phyloP scores from a whole-genome alignment of 106 monocot species.

The Apostasia ramifera region DNA sequence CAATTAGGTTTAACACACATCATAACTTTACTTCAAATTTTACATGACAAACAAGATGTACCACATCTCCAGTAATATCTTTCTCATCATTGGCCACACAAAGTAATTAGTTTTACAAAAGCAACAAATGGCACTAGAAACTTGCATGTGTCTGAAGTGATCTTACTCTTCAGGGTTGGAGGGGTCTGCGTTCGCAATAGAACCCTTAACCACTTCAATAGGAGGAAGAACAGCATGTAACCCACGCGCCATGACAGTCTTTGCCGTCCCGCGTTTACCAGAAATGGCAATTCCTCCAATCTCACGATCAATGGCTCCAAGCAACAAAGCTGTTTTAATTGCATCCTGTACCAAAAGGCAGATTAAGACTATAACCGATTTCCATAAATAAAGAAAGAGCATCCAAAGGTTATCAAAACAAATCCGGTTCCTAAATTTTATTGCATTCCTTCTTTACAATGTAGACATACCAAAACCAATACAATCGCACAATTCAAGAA shows the following conservation, averaged over 20 bases:
- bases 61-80: too few species aligned
- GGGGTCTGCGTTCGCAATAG: conserved; percentile 88
- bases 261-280: conserved; percentile 93
- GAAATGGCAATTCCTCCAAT: conserved; percentile 97
- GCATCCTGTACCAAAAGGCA: conserved; percentile 55
- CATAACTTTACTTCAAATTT: too few species aligned
- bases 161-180: conserved; percentile 73
- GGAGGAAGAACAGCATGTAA: conserved; percentile 96
- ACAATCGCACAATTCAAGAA: too few species aligned
- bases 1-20: too few species aligned
- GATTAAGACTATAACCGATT: neutral
- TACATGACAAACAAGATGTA: too few species aligned
- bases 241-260: conserved; percentile 98
- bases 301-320: conserved; percentile 93
- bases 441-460: too few species aligned
- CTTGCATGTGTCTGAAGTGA: neutral
- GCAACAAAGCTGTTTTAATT: conserved; percentile 86
- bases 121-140: too few species aligned
- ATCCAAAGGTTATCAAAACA: neutral
- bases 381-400: neutral
- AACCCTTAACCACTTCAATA: conserved; percentile 84
- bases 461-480: too few species aligned
- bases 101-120: too few species aligned
- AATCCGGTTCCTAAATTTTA: too few species aligned
- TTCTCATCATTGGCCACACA: too few species aligned